These are phyloP conservation scores for Lentinula sp. DNA, from an alignment of 768 basidiomycete species.

Conservation along the genomic window DNA sequence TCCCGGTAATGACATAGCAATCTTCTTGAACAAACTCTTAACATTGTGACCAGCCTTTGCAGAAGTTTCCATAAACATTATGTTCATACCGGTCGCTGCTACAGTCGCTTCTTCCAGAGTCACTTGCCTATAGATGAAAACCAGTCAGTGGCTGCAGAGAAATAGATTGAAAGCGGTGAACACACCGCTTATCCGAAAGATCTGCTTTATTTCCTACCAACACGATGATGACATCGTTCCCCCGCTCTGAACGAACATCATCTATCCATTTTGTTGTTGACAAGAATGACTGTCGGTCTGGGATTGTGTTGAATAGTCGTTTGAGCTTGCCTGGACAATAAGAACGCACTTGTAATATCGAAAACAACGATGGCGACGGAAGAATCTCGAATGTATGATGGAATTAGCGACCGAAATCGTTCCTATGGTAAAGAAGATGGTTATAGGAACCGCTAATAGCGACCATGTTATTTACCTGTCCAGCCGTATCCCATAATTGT, in stretches of 20 bases:
- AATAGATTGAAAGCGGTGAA: constrained; percentile 7
- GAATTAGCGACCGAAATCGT: constrained; percentile 94
- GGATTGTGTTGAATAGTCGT: constrained; percentile 5
- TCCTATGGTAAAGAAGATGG: constrained; percentile 46
- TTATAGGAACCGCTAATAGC: background rate
- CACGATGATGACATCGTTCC: constrained; percentile 97
- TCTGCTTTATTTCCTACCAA: constrained; percentile 99
- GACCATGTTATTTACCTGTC: constrained; percentile 48
- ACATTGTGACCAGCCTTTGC: constrained; percentile 99
- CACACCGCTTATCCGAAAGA: constrained; percentile 94
- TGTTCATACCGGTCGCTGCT: constrained; percentile 82
- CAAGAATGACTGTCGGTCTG: constrained; percentile 96
- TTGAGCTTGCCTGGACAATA: background rate
- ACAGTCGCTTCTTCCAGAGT: constrained; percentile 95
- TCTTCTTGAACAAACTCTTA: constrained; percentile 98
- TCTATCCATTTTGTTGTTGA: constrained; percentile 99
- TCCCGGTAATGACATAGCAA: constrained; percentile 95
- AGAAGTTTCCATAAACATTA: constrained; percentile 99
- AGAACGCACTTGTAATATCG: constrained; percentile 88
- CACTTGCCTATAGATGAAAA: constrained; percentile 71
- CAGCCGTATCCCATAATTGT: constrained; percentile 98
- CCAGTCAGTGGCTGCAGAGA: background rate
- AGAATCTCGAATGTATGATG: constrained; percentile 97
- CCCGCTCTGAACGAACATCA: constrained; percentile 95
- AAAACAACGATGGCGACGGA: constrained; percentile 98